Conservation (phyloP, 192 early-diverging fungal species). For the Backusella mclennaniae region DNA sequence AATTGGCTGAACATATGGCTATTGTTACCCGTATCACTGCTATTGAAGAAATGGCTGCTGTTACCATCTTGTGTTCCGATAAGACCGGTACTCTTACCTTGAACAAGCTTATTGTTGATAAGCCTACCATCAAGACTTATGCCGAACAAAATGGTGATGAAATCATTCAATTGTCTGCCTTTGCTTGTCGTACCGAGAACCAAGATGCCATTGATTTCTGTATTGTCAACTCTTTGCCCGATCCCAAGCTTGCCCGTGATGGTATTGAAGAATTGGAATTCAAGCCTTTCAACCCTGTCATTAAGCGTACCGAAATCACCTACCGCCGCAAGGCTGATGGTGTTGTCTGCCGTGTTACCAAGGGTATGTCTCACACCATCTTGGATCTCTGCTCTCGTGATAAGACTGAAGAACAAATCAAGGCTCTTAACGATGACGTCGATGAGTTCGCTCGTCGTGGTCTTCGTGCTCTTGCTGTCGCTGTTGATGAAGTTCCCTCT, state of each 20-base stretch:
- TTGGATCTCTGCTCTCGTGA: slow-evolving; percentile 68
- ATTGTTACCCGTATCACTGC: slow-evolving; percentile 78
- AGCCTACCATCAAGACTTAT: slow-evolving; percentile 67
- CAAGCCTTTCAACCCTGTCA: slow-evolving; percentile 71
- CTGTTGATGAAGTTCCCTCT: slow-evolving; percentile 63
- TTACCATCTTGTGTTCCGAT: slow-evolving; percentile 86
- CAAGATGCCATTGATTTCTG: slow-evolving; percentile 81
- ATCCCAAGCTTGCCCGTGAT: slow-evolving; percentile 54
- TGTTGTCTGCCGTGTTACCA: slow-evolving; percentile 63
- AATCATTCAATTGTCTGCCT: slow-evolving; percentile 67
- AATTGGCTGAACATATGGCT: slow-evolving; percentile 79
- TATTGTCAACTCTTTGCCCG: slow-evolving; percentile 61
- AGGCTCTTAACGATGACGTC: slow-evolving; percentile 51
- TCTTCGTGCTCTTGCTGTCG: slow-evolving; percentile 74
- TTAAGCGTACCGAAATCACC: slow-evolving; percentile 74
- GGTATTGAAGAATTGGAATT: slow-evolving; percentile 70
- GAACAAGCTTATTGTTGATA: slow-evolving; percentile 75
- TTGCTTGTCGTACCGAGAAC: slow-evolving; percentile 73
- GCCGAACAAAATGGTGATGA: slow-evolving; percentile 58
- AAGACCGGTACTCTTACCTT: slow-evolving; percentile 92
- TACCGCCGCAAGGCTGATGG: slow-evolving; percentile 64
- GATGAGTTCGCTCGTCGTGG: slow-evolving; percentile 64
- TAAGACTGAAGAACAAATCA: slow-evolving; percentile 59
- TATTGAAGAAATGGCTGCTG: slow-evolving; percentile 74
- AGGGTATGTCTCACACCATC: slow-evolving; percentile 74